These are phyloP conservation scores for Penicillium sp. DNA, from an alignment of 2,329 filamentous ascomycete species.

Conservation along the genomic window DNA sequence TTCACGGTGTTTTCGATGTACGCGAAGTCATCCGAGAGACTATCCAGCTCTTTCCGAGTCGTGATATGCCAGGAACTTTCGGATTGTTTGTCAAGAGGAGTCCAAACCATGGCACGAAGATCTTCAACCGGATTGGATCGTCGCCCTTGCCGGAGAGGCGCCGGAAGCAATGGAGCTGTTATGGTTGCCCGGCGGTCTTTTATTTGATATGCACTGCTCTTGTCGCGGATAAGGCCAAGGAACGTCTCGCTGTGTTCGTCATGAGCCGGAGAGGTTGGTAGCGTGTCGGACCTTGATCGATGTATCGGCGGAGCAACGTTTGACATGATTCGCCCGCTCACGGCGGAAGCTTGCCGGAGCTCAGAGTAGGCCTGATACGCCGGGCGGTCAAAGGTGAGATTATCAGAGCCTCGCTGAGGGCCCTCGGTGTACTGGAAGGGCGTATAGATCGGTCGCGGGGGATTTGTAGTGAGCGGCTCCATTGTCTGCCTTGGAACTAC, in stretches of 20 bases:
- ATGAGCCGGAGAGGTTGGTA: constrained; percentile 23
- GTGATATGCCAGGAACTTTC: constrained; percentile 38
- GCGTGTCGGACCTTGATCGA: constrained; percentile 20
- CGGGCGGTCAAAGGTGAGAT: constrained; percentile 42
- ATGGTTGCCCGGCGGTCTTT: constrained; percentile 30
- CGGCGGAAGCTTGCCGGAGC: constrained; percentile 47
- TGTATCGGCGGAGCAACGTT: constrained; percentile 30
- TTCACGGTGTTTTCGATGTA: constrained; percentile 46
- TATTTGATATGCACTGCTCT: constrained; percentile 45
- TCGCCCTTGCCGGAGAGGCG: constrained; percentile 35
- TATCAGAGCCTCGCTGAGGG: constrained; percentile 44
- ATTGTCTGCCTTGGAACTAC: constrained; percentile 23
- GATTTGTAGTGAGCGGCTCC: constrained; percentile 38
- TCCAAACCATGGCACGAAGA: constrained; percentile 39
- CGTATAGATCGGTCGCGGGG: constrained; percentile 46
- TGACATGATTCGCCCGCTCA: constrained; percentile 48
- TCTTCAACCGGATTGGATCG: constrained; percentile 33
- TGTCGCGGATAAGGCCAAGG: constrained; percentile 50
- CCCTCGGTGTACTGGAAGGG: constrained; percentile 50
- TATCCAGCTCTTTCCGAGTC: constrained; percentile 36
- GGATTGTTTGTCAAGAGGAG: constrained; percentile 35
- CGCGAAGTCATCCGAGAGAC: constrained; percentile 44
- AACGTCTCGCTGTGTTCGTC: constrained; percentile 49
- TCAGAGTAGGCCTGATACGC: constrained; percentile 52
- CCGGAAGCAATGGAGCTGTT: constrained; percentile 33